A percentile compares a stretch with the other conserved stretches of the same genome.
Conservation (phyloP, 139 green algal species). For the Pleodorina starrii region DNA sequence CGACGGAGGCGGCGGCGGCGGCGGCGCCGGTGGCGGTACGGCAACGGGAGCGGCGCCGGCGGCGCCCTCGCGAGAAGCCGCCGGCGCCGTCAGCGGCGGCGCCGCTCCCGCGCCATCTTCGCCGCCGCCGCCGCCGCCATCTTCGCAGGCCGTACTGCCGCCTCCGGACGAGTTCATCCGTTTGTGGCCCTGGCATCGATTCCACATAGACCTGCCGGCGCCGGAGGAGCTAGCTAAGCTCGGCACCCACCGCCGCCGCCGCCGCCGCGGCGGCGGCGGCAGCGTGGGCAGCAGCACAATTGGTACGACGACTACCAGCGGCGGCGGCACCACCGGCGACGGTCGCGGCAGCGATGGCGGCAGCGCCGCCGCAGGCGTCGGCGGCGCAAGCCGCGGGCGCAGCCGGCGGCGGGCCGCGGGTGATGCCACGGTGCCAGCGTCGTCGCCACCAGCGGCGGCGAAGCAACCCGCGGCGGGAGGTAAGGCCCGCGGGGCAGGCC, state of each 20-base stretch:
- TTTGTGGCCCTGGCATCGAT: conserved; percentile 26
- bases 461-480: not conserved
- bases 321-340: not conserved
- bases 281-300: not conserved
- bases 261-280: not conserved
- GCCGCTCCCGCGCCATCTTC: not conserved
- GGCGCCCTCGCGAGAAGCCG: not conserved
- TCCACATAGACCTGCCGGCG: conserved; percentile 16
- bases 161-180: conserved; percentile 36
- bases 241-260: not conserved
- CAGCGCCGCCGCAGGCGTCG: not conserved
- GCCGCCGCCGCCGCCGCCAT: not conserved
- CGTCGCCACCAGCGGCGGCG: not conserved
- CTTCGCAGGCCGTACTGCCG: not conserved
- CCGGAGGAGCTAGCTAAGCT: not conserved
- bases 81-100: not conserved
- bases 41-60: not conserved
- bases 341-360: not conserved
- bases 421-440: too few species aligned
- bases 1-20: not conserved
- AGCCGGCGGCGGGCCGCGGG: not conserved
- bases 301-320: not conserved
- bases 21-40: not conserved
- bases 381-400: not conserved
- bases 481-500: not conserved